Evolutionary conservation across 2,329 filamentous ascomycete species (phyloP).

Genomic region (Aureobasidium pullulans): DNA sequence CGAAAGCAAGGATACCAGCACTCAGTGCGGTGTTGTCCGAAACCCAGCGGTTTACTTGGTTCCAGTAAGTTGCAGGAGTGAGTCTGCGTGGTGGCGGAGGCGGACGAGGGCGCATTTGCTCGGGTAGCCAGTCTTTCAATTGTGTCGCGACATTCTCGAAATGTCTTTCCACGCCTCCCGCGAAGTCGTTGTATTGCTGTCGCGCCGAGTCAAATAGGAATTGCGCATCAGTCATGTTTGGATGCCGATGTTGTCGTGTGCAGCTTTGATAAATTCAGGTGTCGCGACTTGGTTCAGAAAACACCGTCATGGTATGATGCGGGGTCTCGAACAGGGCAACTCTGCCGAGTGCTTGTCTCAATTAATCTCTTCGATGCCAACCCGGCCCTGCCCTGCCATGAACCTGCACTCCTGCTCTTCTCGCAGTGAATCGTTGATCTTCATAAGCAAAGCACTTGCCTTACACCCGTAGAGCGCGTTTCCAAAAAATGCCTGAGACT

Average conservation of each 20-base stretch:
- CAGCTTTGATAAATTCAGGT: not conserved
- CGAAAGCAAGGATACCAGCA: constrained; percentile 61
- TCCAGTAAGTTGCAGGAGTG: constrained; percentile 37
- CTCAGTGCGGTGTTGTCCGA: constrained; percentile 64
- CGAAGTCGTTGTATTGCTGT: constrained; percentile 48
- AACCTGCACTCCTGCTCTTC: not conserved
- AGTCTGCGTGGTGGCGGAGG: constrained; percentile 44
- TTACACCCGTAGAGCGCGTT: not conserved
- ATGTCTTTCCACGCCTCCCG: constrained; percentile 72
- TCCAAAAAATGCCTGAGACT: not conserved
- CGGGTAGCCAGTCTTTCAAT: constrained; percentile 60
- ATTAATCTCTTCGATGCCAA: too few species aligned
- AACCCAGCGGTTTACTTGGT: constrained; percentile 64
- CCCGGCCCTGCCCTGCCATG: too few species aligned
- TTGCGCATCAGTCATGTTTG: constrained; percentile 30
- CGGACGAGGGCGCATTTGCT: constrained; percentile 37
- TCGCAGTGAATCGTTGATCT: not conserved
- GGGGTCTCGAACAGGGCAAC: not conserved
- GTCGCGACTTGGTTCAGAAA: not conserved
- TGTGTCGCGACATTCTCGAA: constrained; percentile 67
- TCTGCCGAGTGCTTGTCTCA: not conserved
- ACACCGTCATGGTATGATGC: constrained; percentile 12
- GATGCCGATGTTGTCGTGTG: not conserved
- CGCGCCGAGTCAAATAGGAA: constrained; percentile 26
- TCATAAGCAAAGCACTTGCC: not conserved